Evolutionary conservation across 73 alveolate genomes (phyloP).

Genomic region (Tetrahymena malaccensis): DNA sequence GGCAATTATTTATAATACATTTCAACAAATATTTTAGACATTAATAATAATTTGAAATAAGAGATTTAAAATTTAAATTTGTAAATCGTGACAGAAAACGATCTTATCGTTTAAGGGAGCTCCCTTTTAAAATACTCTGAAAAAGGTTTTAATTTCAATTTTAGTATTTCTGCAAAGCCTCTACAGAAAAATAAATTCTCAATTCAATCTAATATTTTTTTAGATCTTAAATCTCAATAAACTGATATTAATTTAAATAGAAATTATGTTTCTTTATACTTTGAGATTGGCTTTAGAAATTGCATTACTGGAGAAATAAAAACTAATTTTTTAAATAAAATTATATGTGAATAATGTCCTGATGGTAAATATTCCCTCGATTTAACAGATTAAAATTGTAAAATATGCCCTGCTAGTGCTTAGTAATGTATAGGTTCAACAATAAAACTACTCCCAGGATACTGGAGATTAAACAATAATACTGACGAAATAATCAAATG

Average conservation of each 20-base stretch:
- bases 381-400: not conserved
- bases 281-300: not conserved
- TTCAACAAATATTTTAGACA: not conserved
- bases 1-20: not conserved
- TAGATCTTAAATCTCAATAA: not conserved
- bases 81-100: not conserved
- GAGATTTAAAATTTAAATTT: not conserved
- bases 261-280: not conserved
- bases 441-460: not conserved
- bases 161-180: not conserved
- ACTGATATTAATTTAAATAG: no score
- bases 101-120: not conserved
- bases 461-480: not conserved
- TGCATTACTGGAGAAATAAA: not conserved
- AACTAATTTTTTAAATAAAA: no score
- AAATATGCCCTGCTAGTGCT: not conserved
- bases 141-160: not conserved
- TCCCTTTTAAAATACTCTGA: not conserved
- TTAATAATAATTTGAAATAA: not conserved
- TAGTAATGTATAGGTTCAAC: not conserved
- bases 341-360: not conserved
- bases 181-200: not conserved
- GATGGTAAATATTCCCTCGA: not conserved
- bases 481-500: not conserved
- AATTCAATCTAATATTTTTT: not conserved